Evolutionary conservation across 1,139 yeast species (phyloP).

Genomic region (Kodamaea sp.): DNA sequence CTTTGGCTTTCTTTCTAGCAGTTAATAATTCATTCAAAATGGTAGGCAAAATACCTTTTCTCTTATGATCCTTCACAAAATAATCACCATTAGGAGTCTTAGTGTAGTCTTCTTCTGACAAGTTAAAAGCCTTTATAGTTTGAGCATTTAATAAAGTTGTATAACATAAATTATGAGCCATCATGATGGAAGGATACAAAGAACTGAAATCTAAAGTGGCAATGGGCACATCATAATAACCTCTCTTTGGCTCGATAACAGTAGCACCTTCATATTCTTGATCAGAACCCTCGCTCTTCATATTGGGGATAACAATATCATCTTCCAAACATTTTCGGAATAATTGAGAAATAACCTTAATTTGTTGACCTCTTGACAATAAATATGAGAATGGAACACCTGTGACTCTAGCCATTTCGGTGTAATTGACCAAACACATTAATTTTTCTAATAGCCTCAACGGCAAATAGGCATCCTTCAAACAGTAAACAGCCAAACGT

Average conservation of each 20-base stretch:
- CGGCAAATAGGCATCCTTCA: slow-evolving; percentile 94
- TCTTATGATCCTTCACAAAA: slow-evolving; percentile 68
- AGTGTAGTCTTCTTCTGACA: slow-evolving; percentile 75
- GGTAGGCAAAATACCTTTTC: slow-evolving; percentile 88
- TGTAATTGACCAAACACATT: slow-evolving; percentile 94
- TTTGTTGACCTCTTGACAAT: slow-evolving; percentile 91
- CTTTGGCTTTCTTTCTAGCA: slow-evolving; percentile 92
- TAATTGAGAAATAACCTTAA: slow-evolving; percentile 92
- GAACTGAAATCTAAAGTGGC: slow-evolving; percentile 98
- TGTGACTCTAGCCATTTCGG: slow-evolving; percentile 99
- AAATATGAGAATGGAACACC: slow-evolving; percentile 96
- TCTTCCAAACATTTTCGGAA: slow-evolving; percentile 87
- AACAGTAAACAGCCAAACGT: slow-evolving; percentile 92
- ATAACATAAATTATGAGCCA: slow-evolving; percentile 98
- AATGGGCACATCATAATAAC: slow-evolving; percentile 94
- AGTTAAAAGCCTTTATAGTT: slow-evolving; percentile 60
- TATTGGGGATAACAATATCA: slow-evolving; percentile 84
- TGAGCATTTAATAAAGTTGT: slow-evolving; percentile 76
- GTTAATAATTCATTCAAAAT: slow-evolving; percentile 82
- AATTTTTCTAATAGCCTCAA: slow-evolving; percentile 81
- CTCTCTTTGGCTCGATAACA: slow-evolving; percentile 93
- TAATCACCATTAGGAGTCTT: slow-evolving; percentile 89
- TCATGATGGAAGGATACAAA: slow-evolving; percentile 97
- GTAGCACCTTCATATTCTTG: slow-evolving; percentile 99
- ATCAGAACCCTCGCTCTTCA: slow-evolving; percentile 74